Percentiles rank a stretch among this genome's conserved stretches.
These are phyloP conservation scores for Phytophthora aleatoria DNA, from an alignment of 352 stramenopile genomes.

Conservation along the genomic window DNA sequence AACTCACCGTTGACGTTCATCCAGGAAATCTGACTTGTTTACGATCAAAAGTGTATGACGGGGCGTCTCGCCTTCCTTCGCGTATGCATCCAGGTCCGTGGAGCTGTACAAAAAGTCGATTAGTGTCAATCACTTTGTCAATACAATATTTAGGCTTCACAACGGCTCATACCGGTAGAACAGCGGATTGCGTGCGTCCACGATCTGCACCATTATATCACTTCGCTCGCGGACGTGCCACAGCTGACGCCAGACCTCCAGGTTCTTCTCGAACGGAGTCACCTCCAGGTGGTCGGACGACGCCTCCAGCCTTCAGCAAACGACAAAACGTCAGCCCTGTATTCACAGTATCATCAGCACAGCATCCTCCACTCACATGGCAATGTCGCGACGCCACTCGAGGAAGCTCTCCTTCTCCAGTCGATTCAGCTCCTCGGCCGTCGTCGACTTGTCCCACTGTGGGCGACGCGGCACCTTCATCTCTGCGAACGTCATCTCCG, in stretches of 20 bases:
- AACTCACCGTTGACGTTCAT: conserved; percentile 85
- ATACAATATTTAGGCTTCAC: not conserved
- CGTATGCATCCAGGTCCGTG: conserved; percentile 95
- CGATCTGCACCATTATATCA: conserved; percentile 98
- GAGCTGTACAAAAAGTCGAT: conserved; percentile 58
- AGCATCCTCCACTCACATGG: conserved; percentile 56
- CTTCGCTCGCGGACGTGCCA: conserved; percentile 99
- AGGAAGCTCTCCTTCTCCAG: conserved; percentile 98
- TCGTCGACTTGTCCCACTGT: conserved; percentile 95
- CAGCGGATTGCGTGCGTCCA: conserved; percentile 98
- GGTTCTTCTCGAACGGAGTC: conserved; percentile 99
- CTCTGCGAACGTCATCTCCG: conserved; percentile 93
- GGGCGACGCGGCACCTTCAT: conserved; percentile 97
- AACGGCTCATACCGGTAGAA: conserved; percentile 91
- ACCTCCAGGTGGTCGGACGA: conserved; percentile 88
- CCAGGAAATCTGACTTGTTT: conserved; percentile 99
- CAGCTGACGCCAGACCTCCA: conserved; percentile 99
- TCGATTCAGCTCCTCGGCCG: conserved; percentile 94
- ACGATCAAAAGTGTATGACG: conserved; percentile 96
- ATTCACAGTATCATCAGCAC: not conserved
- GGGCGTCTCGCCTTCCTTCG: conserved; percentile 87
- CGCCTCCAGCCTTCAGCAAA: conserved; percentile 61
- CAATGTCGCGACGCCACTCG: conserved; percentile 96
- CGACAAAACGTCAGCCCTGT: conserved; percentile 10
- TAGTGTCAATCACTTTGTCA: conserved; percentile 1